Conservation (phyloP, 257 asterid species). For the Solanum chiquidenum region DNA sequence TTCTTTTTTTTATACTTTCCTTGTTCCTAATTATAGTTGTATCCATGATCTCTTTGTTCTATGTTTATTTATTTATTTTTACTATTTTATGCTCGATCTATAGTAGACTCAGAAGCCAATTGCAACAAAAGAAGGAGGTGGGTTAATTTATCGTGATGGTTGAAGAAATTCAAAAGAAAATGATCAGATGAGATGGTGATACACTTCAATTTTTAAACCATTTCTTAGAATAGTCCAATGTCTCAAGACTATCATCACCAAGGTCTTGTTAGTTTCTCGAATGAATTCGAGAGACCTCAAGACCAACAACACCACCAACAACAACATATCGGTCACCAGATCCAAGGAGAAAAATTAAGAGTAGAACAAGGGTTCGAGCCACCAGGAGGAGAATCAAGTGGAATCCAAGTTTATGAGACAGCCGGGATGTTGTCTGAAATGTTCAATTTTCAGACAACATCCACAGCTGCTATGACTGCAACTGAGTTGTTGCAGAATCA, state of each 20-base stretch:
- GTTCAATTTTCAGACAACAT: constrained; percentile 42
- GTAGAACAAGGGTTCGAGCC: constrained; percentile 56
- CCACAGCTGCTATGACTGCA: constrained; percentile 21
- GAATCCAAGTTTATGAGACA: constrained; percentile 54
- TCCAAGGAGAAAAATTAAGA: constrained; percentile 74
- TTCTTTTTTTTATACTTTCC: not conserved
- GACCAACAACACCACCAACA: constrained; percentile 26
- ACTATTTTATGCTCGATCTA: not conserved
- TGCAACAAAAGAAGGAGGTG: not conserved
- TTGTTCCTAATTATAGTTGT: not conserved
- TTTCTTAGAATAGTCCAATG: constrained; percentile 32
- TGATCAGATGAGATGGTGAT: not conserved
- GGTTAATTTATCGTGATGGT: not conserved
- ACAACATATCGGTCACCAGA: constrained; percentile 57
- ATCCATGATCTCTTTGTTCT: not conserved
- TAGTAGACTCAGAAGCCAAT: not conserved
- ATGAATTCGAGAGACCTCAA: constrained; percentile 69
- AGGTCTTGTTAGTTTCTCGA: constrained; percentile 63
- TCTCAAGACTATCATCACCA: constrained; percentile 82
- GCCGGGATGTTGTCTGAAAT: constrained; percentile 78
- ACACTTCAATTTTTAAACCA: not conserved
- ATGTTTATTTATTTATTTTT: not conserved
- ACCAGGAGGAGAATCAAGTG: constrained; percentile 31
- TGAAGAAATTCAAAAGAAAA: not conserved
- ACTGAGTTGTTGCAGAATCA: constrained; percentile 51